phyloP scores from a whole-genome alignment of 176 grass and related monocot species.

The Musa troglodytarum region DNA sequence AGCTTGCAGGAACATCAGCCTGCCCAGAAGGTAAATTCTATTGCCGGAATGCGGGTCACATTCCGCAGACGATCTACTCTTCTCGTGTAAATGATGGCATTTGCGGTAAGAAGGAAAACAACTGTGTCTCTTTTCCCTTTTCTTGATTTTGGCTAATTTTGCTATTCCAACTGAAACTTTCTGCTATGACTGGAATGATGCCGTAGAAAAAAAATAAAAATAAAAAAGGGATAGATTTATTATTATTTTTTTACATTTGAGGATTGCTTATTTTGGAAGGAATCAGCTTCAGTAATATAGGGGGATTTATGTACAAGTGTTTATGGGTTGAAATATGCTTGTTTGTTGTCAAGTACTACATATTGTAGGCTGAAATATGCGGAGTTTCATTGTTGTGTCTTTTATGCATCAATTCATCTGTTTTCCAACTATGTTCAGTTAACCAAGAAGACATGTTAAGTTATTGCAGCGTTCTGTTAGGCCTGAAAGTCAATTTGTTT shows the following conservation, averaged over 20 bases:
- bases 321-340: not conserved
- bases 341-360: not conserved
- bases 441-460: too few species aligned
- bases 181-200: too few species aligned
- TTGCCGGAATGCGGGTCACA: conserved; percentile 71
- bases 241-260: too few species aligned
- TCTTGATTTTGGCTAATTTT: not conserved
- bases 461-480: too few species aligned
- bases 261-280: too few species aligned
- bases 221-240: too few species aligned
- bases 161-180: too few species aligned
- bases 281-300: too few species aligned
- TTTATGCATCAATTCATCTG: not conserved
- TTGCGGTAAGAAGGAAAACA: conserved; percentile 51
- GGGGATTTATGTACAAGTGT: too few species aligned
- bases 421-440: too few species aligned
- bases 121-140: not conserved
- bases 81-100: conserved; percentile 91
- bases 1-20: conserved; percentile 71
- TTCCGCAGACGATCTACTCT: conserved; percentile 61
- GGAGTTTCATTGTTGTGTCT: not conserved
- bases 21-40: conserved; percentile 97
- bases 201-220: too few species aligned
- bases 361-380: not conserved
- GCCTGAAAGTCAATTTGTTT: too few species aligned